phyloP scores from a whole-genome alignment of 192 early-diverging fungal genomes.

The Umbelopsis sp. region DNA sequence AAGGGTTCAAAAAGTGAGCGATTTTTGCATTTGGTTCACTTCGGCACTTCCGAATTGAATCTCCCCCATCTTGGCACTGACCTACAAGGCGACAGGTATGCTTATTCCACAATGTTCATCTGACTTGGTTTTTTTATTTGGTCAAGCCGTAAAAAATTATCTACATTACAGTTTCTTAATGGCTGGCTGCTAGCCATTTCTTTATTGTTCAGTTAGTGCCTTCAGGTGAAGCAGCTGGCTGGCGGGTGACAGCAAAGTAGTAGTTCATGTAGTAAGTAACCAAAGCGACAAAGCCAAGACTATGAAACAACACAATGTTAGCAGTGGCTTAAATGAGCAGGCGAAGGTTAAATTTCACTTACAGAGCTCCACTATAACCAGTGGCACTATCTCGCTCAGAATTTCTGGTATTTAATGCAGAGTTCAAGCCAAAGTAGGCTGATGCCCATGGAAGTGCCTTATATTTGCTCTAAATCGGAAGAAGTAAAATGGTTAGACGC shows the following conservation, averaged over 20 bases:
- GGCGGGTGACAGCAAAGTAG: slow-evolving; percentile 4
- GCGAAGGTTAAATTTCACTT: slow-evolving; percentile 4
- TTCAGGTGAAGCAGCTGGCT: slow-evolving; percentile 1
- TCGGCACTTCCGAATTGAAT: too few species aligned
- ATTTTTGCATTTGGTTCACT: too few species aligned
- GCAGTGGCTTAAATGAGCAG: background rate
- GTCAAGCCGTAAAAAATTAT: too few species aligned
- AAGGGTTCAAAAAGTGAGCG: too few species aligned
- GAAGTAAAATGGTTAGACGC: background rate
- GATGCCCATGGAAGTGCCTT: slow-evolving; percentile 40
- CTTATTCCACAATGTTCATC: too few species aligned
- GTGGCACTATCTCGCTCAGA: slow-evolving; percentile 27
- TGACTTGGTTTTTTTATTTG: too few species aligned
- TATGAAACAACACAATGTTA: background rate
- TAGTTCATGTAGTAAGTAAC: slow-evolving; percentile 11
- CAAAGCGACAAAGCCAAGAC: background rate
- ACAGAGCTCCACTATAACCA: slow-evolving; percentile 34
- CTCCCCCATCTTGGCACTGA: too few species aligned
- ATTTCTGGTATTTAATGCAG: slow-evolving; percentile 35
- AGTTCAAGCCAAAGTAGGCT: slow-evolving; percentile 35
- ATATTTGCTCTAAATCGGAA: slow-evolving; percentile 29
- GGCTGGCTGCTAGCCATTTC: too few species aligned
- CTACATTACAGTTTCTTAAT: too few species aligned
- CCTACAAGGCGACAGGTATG: too few species aligned
- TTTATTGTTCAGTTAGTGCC: background rate